Conservation (phyloP, 2,329 filamentous ascomycete genomes). For the Diaporthe velutina region DNA sequence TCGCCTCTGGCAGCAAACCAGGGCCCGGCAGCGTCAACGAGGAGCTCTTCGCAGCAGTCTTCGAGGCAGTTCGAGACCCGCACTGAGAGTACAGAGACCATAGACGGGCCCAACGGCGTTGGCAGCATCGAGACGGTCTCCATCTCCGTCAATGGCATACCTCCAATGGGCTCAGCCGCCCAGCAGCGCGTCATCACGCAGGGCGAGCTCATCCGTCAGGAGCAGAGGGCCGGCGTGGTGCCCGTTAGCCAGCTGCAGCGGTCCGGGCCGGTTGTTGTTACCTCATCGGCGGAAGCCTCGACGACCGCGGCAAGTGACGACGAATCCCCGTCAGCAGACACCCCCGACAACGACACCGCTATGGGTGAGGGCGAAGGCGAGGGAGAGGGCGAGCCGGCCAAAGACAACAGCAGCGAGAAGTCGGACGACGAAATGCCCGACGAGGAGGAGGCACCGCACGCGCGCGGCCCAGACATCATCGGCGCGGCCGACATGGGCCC, state of each 20-base stretch:
- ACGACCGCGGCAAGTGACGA: neutral
- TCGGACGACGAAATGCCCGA: constrained; percentile 59
- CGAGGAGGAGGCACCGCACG: constrained; percentile 79
- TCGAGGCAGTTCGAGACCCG: constrained; percentile 66
- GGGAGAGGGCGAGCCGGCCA: constrained; percentile 44
- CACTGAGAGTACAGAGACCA: constrained; percentile 83
- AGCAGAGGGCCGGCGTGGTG: constrained; percentile 85
- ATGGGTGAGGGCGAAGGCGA: constrained; percentile 40
- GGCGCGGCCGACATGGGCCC: constrained; percentile 89
- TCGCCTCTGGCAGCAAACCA: constrained; percentile 22
- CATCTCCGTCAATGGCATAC: constrained; percentile 78
- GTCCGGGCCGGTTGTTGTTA: constrained; percentile 47
- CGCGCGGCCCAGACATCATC: constrained; percentile 85
- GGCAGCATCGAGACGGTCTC: constrained; percentile 86
- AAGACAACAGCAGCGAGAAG: constrained; percentile 44
- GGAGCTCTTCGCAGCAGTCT: constrained; percentile 38
- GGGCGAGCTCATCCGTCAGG: constrained; percentile 86
- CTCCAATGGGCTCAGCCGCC: constrained; percentile 60
- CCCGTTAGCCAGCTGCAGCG: constrained; percentile 73
- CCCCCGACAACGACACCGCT: constrained; percentile 39
- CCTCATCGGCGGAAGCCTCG: constrained; percentile 41
- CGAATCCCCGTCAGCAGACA: constrained; percentile 39
- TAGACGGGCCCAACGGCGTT: constrained; percentile 83
- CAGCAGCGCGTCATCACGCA: constrained; percentile 76
- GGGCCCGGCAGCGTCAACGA: neutral